Evolutionary conservation across 805 yeast genomes (phyloP), one percentile per base, ranked within the genome.

Genomic region (Candida tibetensis): DNA sequence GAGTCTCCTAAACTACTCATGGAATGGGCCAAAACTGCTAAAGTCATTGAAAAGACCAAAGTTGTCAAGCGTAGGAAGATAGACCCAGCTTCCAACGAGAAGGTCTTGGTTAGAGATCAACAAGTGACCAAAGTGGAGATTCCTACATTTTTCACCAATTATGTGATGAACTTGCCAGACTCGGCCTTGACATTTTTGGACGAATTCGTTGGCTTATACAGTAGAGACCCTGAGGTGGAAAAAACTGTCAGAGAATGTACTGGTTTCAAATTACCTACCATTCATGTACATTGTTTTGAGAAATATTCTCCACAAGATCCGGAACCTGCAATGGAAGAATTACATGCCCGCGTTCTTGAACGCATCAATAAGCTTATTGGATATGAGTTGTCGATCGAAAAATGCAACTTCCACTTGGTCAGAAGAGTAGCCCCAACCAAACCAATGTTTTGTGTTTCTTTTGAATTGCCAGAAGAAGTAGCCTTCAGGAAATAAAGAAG

Each of bases 341-440:
- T 91, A 17, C 78, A 81, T 36, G 60, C 51, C n/a, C 72, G 95
- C 48, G 75, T 90, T 5, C 81, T 82, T 42, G 72, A 76, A 15
- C 55, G 67, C 19, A 60, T 69, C 1, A 62, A 78, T 3, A 49
- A 66, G 4, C 59, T 72, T 13, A 58, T 83, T 26, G 67, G 70
- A 2, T 71, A 54, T 49, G 66, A 75, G 0, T 62, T 78, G 6
- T 73, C 78, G 0, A 64, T 78, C 10, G 70, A 69, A 3, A 56
- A 64, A 0, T 61, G 85, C 27, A 53, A 62, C 0, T 85, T 91
- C 62, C 98, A 91, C 53, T 66, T 83, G 47, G 99, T 93, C 7
- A 79, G 99, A 56, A 82, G 81, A 57, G 99, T 93, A 5, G 91
- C 99, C 1, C 99, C 99, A 3, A 87, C 97, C 4, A 93, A 93